Evolutionary conservation across 2,329 filamentous ascomycete species (phyloP).

Genomic region (Rasamsonia emersonii): DNA sequence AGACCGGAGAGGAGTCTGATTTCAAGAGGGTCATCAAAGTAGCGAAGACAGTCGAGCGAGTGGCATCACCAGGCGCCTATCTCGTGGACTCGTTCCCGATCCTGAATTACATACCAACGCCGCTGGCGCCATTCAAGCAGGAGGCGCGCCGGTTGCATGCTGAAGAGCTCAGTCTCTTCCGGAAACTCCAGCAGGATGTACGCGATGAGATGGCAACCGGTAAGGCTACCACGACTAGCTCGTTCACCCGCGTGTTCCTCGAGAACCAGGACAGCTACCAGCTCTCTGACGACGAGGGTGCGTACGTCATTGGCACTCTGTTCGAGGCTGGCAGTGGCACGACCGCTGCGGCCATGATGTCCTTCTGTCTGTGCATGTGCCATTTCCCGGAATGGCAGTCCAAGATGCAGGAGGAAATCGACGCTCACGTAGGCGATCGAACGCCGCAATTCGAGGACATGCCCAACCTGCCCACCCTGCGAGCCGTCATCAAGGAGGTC

Average conservation of each 20-base stretch:
- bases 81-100: slow-evolving; percentile 24
- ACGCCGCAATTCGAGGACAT: slow-evolving; percentile 31
- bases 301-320: slow-evolving; percentile 24
- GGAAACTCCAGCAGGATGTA: slow-evolving; percentile 24
- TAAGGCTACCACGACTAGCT: slow-evolving; percentile 11
- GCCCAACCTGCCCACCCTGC: slow-evolving; percentile 27
- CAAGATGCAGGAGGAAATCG: slow-evolving; percentile 26
- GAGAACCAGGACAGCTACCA: slow-evolving; percentile 15
- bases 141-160: slow-evolving; percentile 17
- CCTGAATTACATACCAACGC: slow-evolving; percentile 18
- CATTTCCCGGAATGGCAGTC: slow-evolving; percentile 13
- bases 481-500: slow-evolving; percentile 35
- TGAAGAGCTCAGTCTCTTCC: slow-evolving; percentile 19
- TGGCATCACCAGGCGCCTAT: slow-evolving; percentile 31
- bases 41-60: slow-evolving; percentile 27
- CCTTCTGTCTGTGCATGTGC: slow-evolving; percentile 21
- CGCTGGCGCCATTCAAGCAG: slow-evolving; percentile 23
- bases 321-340: slow-evolving; percentile 24
- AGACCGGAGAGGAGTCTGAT: slow-evolving; percentile 24
- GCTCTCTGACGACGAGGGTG: slow-evolving; percentile 18
- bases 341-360: slow-evolving; percentile 21
- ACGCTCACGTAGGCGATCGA: slow-evolving; percentile 13
- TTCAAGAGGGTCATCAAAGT: slow-evolving; percentile 24
- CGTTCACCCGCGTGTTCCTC: slow-evolving; percentile 16
- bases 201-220: slow-evolving; percentile 16